These are phyloP conservation scores for Cyberlindnera bimundalis DNA, from an alignment of 805 yeast species.

Conservation along the genomic window DNA sequence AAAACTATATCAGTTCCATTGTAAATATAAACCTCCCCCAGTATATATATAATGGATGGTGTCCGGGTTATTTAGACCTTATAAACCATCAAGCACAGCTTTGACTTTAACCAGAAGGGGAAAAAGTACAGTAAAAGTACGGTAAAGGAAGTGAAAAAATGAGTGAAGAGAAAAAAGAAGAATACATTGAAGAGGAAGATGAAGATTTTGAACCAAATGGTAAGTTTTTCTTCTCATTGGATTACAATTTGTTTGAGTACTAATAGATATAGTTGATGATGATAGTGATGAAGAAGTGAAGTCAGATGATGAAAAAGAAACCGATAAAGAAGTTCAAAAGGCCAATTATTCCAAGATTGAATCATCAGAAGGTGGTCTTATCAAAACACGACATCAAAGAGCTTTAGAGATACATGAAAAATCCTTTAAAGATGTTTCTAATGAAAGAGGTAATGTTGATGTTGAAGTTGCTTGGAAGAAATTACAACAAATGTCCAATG, in stretches of 20 bases:
- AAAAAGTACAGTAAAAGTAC: not conserved
- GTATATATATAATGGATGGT: not conserved
- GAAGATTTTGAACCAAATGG: conserved; percentile 51
- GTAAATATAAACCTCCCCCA: no score
- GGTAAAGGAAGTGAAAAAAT: conserved; percentile 1
- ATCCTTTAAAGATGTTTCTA: conserved; percentile 18
- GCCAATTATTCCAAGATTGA: conserved; percentile 50
- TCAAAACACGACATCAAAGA: conserved; percentile 68
- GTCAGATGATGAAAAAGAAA: conserved; percentile 24
- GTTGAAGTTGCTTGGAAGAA: conserved; percentile 54
- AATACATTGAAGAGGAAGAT: conserved; percentile 53
- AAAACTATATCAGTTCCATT: no score
- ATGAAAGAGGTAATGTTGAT: conserved; percentile 31
- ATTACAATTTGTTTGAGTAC: not conserved
- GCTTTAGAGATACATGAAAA: conserved; percentile 37
- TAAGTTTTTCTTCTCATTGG: conserved; percentile 5
- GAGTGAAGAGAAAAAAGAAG: conserved; percentile 33
- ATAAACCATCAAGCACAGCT: no score
- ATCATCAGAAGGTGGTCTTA: conserved; percentile 56
- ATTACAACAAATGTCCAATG: conserved; percentile 37
- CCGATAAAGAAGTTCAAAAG: conserved; percentile 29
- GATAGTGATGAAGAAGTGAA: conserved; percentile 20
- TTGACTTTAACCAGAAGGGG: no score
- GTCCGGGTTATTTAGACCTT: conserved; percentile 1
- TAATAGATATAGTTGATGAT: conserved; percentile 8